Evolutionary conservation across 148 eudicot species (phyloP).

Genomic region (Salicornia ramosissima): DNA sequence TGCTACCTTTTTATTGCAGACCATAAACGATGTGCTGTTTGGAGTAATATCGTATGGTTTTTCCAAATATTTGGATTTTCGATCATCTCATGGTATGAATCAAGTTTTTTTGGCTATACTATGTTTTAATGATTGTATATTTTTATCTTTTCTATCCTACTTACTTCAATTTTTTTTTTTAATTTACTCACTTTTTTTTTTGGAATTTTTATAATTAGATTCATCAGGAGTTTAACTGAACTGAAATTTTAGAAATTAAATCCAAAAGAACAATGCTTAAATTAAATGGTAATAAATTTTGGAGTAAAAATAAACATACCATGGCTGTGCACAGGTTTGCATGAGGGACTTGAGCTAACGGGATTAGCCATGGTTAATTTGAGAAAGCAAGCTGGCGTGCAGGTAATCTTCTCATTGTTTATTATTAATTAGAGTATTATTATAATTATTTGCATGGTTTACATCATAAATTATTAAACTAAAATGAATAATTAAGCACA

Average conservation of each 20-base stretch:
- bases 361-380: conserved; percentile 66
- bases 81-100: conserved; percentile 15
- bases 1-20: conserved; percentile 18
- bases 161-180: no score
- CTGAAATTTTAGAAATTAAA: no score
- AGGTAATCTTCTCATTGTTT: conserved; percentile 29
- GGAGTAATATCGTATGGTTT: conserved; percentile 15
- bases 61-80: conserved; percentile 14
- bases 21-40: conserved; percentile 26
- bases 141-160: no score
- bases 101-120: no score
- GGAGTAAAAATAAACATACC: not conserved
- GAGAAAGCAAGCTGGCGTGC: conserved; percentile 53
- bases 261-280: not conserved
- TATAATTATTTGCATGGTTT: not conserved
- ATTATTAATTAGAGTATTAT: not conserved
- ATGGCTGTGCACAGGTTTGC: conserved; percentile 6
- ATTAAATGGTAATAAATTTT: no score
- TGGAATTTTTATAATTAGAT: no score
- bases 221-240: no score
- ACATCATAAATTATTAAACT: no score
- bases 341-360: conserved; percentile 43
- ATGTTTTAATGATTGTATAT: no score
- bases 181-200: no score
- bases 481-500: no score